Conservation (phyloP, 306 rosid species). For the Ormosia emarginata region DNA sequence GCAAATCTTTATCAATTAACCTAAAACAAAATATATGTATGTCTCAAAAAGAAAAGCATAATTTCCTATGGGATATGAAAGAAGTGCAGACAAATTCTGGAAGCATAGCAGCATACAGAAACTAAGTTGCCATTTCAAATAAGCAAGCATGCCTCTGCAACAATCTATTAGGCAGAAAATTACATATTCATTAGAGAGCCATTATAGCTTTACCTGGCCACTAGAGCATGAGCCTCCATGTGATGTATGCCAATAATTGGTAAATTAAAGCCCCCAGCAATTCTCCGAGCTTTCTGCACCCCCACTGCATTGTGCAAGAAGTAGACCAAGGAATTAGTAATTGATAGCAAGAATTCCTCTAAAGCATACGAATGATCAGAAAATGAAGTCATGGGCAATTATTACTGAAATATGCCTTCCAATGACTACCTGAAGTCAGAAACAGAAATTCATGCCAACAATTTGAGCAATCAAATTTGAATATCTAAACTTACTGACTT, state of each 20-base stretch:
- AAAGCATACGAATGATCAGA: not conserved
- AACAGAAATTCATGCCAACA: not conserved
- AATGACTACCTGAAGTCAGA: not conserved
- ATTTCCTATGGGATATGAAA: not conserved
- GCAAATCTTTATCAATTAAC: conserved; percentile 69
- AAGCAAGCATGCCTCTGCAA: conserved; percentile 2
- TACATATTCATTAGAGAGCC: not conserved
- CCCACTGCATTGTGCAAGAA: conserved; percentile 67
- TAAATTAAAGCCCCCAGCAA: conserved; percentile 59
- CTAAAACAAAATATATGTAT: conserved; percentile 37
- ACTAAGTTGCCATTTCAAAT: conserved; percentile 11
- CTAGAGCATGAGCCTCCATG: conserved; percentile 99
- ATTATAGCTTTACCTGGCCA: conserved; percentile 64
- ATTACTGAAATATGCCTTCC: not conserved
- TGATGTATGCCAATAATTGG: conserved; percentile 94
- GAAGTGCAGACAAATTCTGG: not conserved
- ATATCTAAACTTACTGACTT: not conserved
- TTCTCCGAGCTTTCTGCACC: conserved; percentile 74
- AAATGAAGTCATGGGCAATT: not conserved
- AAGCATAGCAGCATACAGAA: conserved; percentile 7
- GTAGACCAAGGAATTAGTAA: conserved; percentile 14
- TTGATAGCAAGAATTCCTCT: conserved; percentile 16
- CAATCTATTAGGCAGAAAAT: not conserved
- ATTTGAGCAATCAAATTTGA: not conserved
- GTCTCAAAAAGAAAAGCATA: conserved; percentile 20